These are phyloP conservation scores for Trapa bicornis DNA, from an alignment of 345 rosid genomes.

Conservation along the genomic window DNA sequence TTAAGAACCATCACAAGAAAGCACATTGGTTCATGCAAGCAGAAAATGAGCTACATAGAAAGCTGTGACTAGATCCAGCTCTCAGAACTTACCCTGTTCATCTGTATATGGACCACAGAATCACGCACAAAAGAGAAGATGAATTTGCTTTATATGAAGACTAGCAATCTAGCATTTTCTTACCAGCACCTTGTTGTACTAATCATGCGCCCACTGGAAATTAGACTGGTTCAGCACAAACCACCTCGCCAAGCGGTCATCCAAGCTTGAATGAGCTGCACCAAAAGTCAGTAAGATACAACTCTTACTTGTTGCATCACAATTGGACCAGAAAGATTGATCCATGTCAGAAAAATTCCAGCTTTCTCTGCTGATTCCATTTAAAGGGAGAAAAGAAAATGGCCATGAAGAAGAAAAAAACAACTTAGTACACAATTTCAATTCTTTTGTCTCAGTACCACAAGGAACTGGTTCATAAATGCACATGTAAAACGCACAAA, in stretches of 20 bases:
- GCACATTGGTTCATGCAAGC: not conserved
- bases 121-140: not conserved
- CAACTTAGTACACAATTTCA: not conserved
- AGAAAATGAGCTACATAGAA: not conserved
- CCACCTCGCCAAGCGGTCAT: conserved; percentile 96
- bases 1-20: not conserved
- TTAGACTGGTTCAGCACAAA: conserved; percentile 94
- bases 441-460: not conserved
- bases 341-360: not conserved
- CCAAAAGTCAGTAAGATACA: not conserved
- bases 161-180: conserved; percentile 8
- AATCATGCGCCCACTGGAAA: conserved; percentile 96
- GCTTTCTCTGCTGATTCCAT: not conserved
- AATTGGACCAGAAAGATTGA: not conserved
- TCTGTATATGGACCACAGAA: not conserved
- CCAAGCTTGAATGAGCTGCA: conserved; percentile 92
- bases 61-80: too few relatives aligned
- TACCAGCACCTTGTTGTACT: conserved; percentile 74
- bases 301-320: not conserved
- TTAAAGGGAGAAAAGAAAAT: too few relatives aligned
- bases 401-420: too few relatives aligned
- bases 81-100: not conserved
- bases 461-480: too few relatives aligned
- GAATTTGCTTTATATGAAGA: not conserved
- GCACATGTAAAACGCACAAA: not conserved